Base-by-base conservation (phyloP, 75 land plant genomes). In the Picea sitchensis region DNA sequence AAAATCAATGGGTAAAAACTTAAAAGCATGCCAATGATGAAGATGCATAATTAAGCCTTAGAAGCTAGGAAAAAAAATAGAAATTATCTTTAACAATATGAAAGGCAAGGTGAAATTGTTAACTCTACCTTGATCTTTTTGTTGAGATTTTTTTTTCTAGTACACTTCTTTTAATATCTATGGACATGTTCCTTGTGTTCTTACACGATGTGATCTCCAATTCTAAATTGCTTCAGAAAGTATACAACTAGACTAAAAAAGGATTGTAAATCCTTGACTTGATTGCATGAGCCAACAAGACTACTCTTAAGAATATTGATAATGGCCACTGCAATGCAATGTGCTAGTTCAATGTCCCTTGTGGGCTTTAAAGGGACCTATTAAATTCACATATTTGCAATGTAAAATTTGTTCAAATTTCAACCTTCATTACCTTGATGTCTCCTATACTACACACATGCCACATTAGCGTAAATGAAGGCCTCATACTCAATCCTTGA, bases 91-190 rank as follows among this genome's bases (percentile, higher is more conserved):
- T 3, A 41, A 80, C 31, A 75, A 26, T 18, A 59, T 18, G 14
- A 3, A 65, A 58, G 54, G 12, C 44, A 77, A 9, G 32, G 6
- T 17, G 14, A 65, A 26, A 47, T 31, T 56, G 9, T n/a, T 17
- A n/a, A 11, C 32, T 76, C 67, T 85, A 90, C 94, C 91, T 89
- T 92, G 79, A 92, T 92, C 64, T 87, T 92, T 76, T 91, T 81
- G 64, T 85, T 87, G 73, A 92, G 87, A 78, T 92, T 88, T 75
- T 90, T 87, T 73, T 86, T 87, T 26, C 26, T 26, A 20, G 64
- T 79, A 79, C 80, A 86, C 84, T 92, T 90, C 72, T 81, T 86
- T 72, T 83, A 77, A 79, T 92, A 92, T 71, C 90, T 82, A 2
- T 85, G 82, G 11, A 92, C 83, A 82, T 85, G 82, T 75, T 88